These are phyloP conservation scores for Bathelium albidoporum DNA, from an alignment of 495 filamentous ascomycete species.

Conservation along the genomic window DNA sequence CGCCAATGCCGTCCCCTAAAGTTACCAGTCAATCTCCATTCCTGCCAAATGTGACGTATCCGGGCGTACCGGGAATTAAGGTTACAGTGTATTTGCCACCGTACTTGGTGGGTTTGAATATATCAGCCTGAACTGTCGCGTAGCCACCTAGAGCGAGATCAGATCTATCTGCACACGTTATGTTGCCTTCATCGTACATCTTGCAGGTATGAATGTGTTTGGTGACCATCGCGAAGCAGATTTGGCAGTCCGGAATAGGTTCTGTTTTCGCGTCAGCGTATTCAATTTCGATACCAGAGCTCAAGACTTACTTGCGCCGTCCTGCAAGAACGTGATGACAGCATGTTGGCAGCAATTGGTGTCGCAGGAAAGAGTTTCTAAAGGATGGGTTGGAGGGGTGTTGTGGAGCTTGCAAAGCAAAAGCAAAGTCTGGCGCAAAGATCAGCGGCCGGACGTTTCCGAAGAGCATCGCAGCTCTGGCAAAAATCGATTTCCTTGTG, in stretches of 20 bases:
- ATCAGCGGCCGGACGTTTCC: neutral
- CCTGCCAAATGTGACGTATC: conserved; percentile 8
- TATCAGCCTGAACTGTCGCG: conserved; percentile 74
- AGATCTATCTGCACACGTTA: neutral
- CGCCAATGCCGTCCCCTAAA: conserved; percentile 88
- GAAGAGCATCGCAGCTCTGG: neutral
- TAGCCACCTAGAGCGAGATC: conserved; percentile 10
- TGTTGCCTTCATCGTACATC: conserved; percentile 21
- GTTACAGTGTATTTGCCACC: conserved; percentile 99
- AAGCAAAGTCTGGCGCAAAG: conserved; percentile 5
- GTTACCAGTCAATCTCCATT: conserved; percentile 8
- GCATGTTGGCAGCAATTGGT: conserved; percentile 36
- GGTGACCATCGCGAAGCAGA: conserved; percentile 34
- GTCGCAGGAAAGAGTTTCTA: neutral
- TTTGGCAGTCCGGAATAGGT: conserved; percentile 46
- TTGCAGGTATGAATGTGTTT: conserved; percentile 27
- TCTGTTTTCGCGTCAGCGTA: conserved; percentile 33
- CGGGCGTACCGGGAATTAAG: conserved; percentile 69
- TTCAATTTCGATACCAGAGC: conserved; percentile 21
- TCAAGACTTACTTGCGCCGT: conserved; percentile 33
- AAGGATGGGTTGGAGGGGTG: neutral
- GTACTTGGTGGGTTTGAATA: conserved; percentile 98
- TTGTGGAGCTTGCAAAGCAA: conserved; percentile 4
- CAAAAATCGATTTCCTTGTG: too few species aligned
- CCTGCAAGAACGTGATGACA: conserved; percentile 49